Evolutionary conservation across 2,329 filamentous ascomycete genomes (phyloP).

Genomic region (Aspergillus sp.): DNA sequence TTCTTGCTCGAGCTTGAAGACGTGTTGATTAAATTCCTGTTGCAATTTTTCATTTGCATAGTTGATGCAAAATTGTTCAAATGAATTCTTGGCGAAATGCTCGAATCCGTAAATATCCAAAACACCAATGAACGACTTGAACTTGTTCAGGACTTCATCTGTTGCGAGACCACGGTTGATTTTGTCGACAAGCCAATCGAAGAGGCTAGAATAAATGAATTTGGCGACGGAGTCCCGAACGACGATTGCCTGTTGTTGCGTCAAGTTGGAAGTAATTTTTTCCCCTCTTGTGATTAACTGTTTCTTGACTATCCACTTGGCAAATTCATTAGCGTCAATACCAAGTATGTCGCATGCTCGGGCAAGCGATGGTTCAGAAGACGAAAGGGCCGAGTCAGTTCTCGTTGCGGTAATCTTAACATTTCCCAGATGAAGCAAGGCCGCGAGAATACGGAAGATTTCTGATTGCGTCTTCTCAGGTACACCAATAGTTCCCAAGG

Average conservation of each 20-base stretch:
- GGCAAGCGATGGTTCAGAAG: slow-evolving; percentile 77
- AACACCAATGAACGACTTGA: slow-evolving; percentile 91
- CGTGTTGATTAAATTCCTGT: slow-evolving; percentile 98
- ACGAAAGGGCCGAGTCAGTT: slow-evolving; percentile 78
- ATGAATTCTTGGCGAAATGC: slow-evolving; percentile 99
- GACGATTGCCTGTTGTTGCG: slow-evolving; percentile 87
- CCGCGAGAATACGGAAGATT: slow-evolving; percentile 88
- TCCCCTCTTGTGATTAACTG: slow-evolving; percentile 94
- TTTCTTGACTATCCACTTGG: slow-evolving; percentile 99
- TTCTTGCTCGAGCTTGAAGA: slow-evolving; percentile 98
- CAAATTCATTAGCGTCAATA: slow-evolving; percentile 80
- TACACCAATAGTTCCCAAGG: slow-evolving; percentile 85
- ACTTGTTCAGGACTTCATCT: slow-evolving; percentile 77
- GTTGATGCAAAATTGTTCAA: slow-evolving; percentile 99
- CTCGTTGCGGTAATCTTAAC: slow-evolving; percentile 91
- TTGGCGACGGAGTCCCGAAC: slow-evolving; percentile 97
- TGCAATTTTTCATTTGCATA: slow-evolving; percentile 99
- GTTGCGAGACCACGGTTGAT: slow-evolving; percentile 91
- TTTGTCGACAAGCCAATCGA: slow-evolving; percentile 98
- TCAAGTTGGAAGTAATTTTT: slow-evolving; percentile 95
- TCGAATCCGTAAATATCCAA: slow-evolving; percentile 99
- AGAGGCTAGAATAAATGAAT: slow-evolving; percentile 96
- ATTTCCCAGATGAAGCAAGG: slow-evolving; percentile 90
- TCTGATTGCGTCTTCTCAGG: slow-evolving; percentile 69
- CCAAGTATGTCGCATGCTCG: slow-evolving; percentile 83